Base-by-base conservation (phyloP, 306 rosid species). In the Casuarina equisetifolia region DNA sequence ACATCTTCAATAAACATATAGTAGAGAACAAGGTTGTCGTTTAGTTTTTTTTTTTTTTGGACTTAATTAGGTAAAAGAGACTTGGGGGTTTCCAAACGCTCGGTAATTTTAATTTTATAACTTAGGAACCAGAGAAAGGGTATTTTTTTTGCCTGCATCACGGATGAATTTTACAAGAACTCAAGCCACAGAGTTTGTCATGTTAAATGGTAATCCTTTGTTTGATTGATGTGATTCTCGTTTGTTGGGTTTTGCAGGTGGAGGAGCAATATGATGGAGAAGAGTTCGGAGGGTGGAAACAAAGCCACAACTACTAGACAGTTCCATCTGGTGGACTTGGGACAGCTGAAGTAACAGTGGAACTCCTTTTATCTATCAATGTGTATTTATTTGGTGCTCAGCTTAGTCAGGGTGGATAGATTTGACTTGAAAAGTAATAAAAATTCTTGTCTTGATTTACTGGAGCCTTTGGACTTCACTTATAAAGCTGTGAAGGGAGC, bases 251-350 rank as follows among this genome's bases (percentile, higher is more conserved):
- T 61, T 83, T 74, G 58, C 67, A 93, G 97, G 91, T 54, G 57
- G 85, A 80, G 73, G 82, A 77, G 43, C 82, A 75, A 52, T 58
- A 57, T 52, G 73, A 4, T 17, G 90, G 67, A 6, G 74, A 66
- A 16, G 82, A 85, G 2, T 8, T 76, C 74, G 97, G 97, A 75
- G 96, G 94, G 80, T 91, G 97, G 97, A 89, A 76, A 87, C 77
- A 88, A 49, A 91, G 97, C 68, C 49, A 57, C 32, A 12, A 71
- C 69, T 72, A 64, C 35, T 70, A 51, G 51, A 11, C 62, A 48
- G 69, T 69, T 67, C 71, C 13, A 9, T n/a, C 32, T 25, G 32
- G 32, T 25, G 32, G 32, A 25, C 32, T 25, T 25, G 32, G 32
- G 32, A 25, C 66, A 32, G 10, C 32, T 59, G 15, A 59, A 59